A percentile compares a stretch with the other conserved stretches of the same genome.
These are phyloP conservation scores for Allium sativum DNA, from an alignment of 106 monocot species.

Conservation along the genomic window DNA sequence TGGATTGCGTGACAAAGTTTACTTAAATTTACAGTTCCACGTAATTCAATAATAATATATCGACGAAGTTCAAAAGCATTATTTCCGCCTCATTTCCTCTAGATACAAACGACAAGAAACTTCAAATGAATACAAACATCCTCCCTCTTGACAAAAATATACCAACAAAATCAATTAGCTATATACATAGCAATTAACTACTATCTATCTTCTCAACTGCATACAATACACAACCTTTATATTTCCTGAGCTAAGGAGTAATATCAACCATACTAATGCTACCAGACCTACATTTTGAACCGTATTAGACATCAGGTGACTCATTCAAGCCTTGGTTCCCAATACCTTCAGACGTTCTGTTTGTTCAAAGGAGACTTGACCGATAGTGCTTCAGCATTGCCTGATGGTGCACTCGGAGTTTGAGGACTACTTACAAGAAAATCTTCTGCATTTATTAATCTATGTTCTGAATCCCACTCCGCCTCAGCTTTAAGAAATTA, in stretches of 20 bases:
- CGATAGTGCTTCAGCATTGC: slow-evolving; percentile 12
- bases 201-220: slow-evolving; percentile 2
- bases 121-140: too few species aligned
- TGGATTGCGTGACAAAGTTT: too few species aligned
- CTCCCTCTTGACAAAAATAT: too few species aligned
- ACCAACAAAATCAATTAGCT: too few species aligned
- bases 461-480: slow-evolving; percentile 25
- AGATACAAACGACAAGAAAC: too few species aligned
- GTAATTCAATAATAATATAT: too few species aligned
- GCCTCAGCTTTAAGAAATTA: slow-evolving; percentile 6
- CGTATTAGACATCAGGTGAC: not conserved
- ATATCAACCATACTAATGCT: not conserved
- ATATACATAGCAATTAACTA: too few species aligned
- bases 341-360: not conserved
- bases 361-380: not conserved
- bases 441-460: slow-evolving; percentile 17
- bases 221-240: not conserved
- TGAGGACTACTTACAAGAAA: slow-evolving; percentile 17
- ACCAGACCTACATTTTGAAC: not conserved
- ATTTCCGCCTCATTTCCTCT: too few species aligned
- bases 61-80: too few species aligned
- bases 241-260: not conserved
- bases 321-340: not conserved
- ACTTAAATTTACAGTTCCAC: too few species aligned
- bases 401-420: slow-evolving; percentile 10